These are phyloP conservation scores for Paraconiothyrium sp. DNA, from an alignment of 2,329 filamentous ascomycete genomes.

Conservation along the genomic window DNA sequence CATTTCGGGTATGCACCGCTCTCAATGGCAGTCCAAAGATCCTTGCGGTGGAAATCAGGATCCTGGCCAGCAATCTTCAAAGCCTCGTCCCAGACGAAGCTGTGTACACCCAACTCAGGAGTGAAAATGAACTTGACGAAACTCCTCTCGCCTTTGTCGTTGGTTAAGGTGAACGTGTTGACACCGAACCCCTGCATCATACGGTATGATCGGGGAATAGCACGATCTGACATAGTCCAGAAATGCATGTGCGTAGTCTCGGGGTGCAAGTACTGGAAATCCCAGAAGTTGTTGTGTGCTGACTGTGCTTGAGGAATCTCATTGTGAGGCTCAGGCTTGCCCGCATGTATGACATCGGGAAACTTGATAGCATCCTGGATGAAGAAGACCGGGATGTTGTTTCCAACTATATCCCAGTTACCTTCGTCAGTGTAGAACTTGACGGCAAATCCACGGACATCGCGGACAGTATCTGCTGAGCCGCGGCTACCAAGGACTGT, in stretches of 20 bases:
- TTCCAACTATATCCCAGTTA: constrained; percentile 79
- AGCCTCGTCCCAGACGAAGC: constrained; percentile 81
- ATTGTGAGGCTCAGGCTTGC: constrained; percentile 75
- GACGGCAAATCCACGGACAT: constrained; percentile 81
- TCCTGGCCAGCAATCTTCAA: constrained; percentile 71
- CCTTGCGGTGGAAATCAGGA: constrained; percentile 83
- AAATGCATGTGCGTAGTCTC: constrained; percentile 82
- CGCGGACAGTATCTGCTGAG: constrained; percentile 82
- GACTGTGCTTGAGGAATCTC: constrained; percentile 76
- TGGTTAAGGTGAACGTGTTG: constrained; percentile 77
- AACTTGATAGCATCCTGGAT: constrained; percentile 81
- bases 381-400: constrained; percentile 80
- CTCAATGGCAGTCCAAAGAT: constrained; percentile 78
- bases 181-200: constrained; percentile 92
- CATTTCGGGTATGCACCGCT: constrained; percentile 76
- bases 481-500: constrained; percentile 79
- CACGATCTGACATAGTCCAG: constrained; percentile 80
- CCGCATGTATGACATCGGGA: constrained; percentile 70
- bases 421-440: constrained; percentile 83
- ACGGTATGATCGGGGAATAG: constrained; percentile 76
- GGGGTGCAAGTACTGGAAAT: constrained; percentile 71
- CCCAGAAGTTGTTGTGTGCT: constrained; percentile 81
- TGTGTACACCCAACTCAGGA: constrained; percentile 78
- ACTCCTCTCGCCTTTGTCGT: constrained; percentile 72
- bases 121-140: constrained; percentile 85